A percentile compares a stretch with the other conserved stretches of the same genome.
Conservation (phyloP, 371 early-diverging fungal genomes). For the Mucor velutinosus region DNA sequence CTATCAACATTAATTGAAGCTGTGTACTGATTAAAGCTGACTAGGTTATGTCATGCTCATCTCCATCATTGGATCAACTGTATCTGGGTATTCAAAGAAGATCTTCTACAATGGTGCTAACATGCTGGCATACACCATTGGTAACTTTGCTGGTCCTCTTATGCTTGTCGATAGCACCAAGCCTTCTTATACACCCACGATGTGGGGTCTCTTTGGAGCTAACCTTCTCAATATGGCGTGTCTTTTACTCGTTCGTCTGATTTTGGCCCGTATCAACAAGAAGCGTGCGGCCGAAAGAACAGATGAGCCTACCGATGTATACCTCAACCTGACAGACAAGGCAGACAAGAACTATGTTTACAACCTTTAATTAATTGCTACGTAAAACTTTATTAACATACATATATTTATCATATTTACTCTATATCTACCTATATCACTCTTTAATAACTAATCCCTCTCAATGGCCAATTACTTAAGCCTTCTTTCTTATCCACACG, state of each 20-base stretch:
- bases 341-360: conserved; percentile 37
- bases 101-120: conserved; percentile 33
- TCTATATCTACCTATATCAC: not conserved
- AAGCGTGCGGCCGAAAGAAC: conserved; percentile 7
- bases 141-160: conserved; percentile 41
- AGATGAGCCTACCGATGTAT: conserved; percentile 14
- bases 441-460: too few species aligned
- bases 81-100: conserved; percentile 45
- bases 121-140: conserved; percentile 31
- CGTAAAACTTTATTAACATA: not conserved
- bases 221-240: conserved; percentile 1
- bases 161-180: conserved; percentile 17
- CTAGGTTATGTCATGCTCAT: conserved; percentile 22
- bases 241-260: not conserved
- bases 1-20: not conserved
- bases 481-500: too few species aligned
- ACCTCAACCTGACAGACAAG: conserved; percentile 29
- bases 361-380: conserved; percentile 18
- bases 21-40: not conserved
- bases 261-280: conserved; percentile 3
- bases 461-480: too few species aligned
- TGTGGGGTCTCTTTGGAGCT: conserved; percentile 5
- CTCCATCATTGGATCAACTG: conserved; percentile 29
- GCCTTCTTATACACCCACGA: not conserved
- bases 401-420: not conserved